Conservation (phyloP, 441 rosid species). For the Aleurites moluccanus region DNA sequence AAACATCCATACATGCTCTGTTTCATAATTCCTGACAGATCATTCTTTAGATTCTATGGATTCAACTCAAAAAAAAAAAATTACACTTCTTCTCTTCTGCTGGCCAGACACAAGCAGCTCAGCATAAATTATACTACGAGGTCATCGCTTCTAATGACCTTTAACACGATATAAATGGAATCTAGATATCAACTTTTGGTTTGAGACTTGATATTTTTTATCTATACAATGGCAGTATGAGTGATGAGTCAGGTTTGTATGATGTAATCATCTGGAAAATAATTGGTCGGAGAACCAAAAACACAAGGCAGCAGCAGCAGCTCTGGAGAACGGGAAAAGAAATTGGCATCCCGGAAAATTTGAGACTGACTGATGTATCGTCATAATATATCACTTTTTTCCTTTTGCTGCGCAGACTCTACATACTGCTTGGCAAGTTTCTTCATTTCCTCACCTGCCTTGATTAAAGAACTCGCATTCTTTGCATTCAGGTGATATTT, state of each 20-base stretch:
- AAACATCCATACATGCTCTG: neutral
- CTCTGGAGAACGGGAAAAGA: neutral
- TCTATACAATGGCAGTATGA: neutral
- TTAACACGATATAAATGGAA: neutral
- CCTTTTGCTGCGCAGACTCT: constrained; percentile 74
- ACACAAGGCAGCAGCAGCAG: neutral
- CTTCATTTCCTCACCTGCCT: constrained; percentile 98
- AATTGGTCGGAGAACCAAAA: neutral
- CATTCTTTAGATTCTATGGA: neutral
- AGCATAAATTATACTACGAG: neutral
- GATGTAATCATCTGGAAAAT: neutral
- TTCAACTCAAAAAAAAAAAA: neutral
- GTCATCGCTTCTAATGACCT: neutral
- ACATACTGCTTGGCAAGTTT: constrained; percentile 96
- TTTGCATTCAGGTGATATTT: constrained; percentile 81
- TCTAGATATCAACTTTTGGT: neutral
- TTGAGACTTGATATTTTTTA: neutral
- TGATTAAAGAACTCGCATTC: constrained; percentile 82
- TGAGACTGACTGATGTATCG: neutral
- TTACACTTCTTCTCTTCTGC: neutral
- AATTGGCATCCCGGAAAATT: neutral
- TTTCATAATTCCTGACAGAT: neutral
- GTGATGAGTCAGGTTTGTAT: neutral
- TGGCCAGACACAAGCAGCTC: neutral
- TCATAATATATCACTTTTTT: constrained; percentile 33